Percentiles rank a stretch among this genome's conserved stretches.
Conservation (phyloP, 1,139 yeast species). For the Yamadazyma taylorii region DNA sequence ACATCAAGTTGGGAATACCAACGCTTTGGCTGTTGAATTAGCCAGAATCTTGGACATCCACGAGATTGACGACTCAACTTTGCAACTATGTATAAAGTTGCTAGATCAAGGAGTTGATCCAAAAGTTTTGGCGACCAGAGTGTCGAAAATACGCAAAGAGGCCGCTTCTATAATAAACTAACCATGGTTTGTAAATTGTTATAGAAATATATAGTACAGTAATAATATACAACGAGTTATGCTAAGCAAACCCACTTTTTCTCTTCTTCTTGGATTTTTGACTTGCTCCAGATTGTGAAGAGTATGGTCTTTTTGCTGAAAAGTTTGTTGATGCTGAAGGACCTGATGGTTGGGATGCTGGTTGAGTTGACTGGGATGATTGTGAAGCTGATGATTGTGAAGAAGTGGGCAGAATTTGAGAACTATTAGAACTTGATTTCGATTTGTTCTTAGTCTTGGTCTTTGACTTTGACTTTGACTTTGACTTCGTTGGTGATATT, state of each 20-base stretch:
- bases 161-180: conserved; percentile 19
- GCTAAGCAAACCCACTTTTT: conserved; percentile 26
- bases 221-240: neutral
- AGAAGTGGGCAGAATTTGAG: too few species aligned
- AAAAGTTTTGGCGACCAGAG: conserved; percentile 26
- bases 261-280: conserved; percentile 27
- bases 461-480: neutral
- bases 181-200: too few species aligned
- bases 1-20: conserved; percentile 7
- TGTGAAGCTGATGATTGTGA: conserved; percentile 1
- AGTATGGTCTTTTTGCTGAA: conserved; percentile 6
- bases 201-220: conserved; percentile 5
- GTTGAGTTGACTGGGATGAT: neutral
- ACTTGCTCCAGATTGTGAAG: conserved; percentile 11
- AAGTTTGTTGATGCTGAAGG: neutral
- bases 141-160: conserved; percentile 28
- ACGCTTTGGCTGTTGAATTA: conserved; percentile 25
- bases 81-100: conserved; percentile 36
- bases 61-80: conserved; percentile 30
- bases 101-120: conserved; percentile 44
- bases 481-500: conserved; percentile 1
- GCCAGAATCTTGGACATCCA: conserved; percentile 26
- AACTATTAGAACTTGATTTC: neutral
- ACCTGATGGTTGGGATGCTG: neutral
- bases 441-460: neutral